A percentile compares a stretch with the other conserved stretches of the same genome.
phyloP scores from a whole-genome alignment of 805 yeast species.

The Candida hungchunana region DNA sequence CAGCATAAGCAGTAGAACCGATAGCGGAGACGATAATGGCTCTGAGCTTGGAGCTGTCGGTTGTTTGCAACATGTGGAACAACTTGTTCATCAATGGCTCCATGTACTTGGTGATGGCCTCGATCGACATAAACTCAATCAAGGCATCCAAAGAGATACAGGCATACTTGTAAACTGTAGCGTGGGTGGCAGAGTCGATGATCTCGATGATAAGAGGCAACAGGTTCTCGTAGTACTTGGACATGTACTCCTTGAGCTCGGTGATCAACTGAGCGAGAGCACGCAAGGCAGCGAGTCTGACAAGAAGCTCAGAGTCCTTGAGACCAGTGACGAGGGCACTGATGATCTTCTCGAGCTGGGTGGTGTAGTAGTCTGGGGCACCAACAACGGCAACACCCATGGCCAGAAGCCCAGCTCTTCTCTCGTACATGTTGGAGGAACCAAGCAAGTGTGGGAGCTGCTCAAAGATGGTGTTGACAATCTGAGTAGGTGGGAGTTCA shows the following conservation, averaged over 20 bases:
- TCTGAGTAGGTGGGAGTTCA: slow-evolving; percentile 91
- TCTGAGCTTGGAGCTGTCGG: slow-evolving; percentile 66
- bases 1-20: slow-evolving; percentile 95
- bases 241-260: slow-evolving; percentile 80
- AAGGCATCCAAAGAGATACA: slow-evolving; percentile 88
- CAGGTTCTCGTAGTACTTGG: slow-evolving; percentile 76
- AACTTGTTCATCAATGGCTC: slow-evolving; percentile 89
- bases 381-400: slow-evolving; percentile 84
- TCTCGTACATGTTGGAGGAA: slow-evolving; percentile 65
- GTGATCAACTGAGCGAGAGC: slow-evolving; percentile 73
- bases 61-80: slow-evolving; percentile 74
- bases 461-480: slow-evolving; percentile 72
- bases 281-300: slow-evolving; percentile 81
- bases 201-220: slow-evolving; percentile 83
- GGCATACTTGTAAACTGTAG: slow-evolving; percentile 84
- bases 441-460: slow-evolving; percentile 53
- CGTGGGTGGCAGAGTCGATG: slow-evolving; percentile 80
- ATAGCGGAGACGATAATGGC: slow-evolving; percentile 88
- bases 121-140: slow-evolving; percentile 86
- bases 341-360: slow-evolving; percentile 68
- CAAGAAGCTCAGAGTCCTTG: slow-evolving; percentile 68
- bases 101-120: slow-evolving; percentile 74
- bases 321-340: slow-evolving; percentile 73
- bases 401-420: slow-evolving; percentile 83
- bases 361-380: slow-evolving; percentile 86